Evolutionary conservation across 140 eudicot genomes (phyloP).

Genomic region (Cichorium intybus): DNA sequence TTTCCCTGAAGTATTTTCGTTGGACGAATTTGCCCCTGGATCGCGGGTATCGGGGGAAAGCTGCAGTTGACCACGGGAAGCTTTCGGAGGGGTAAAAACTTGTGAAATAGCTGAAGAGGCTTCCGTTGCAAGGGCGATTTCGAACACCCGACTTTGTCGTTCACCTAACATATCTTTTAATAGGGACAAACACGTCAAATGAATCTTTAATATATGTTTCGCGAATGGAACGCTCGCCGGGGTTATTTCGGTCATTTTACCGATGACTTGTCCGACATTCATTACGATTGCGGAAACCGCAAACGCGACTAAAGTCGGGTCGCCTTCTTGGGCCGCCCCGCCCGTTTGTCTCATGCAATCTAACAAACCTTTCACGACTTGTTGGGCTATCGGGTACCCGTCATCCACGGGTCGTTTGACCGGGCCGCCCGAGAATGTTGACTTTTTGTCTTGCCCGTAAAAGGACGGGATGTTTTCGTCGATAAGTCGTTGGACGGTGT

Average conservation of each 20-base stretch:
- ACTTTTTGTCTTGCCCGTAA: conserved; percentile 79
- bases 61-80: conserved; percentile 79
- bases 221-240: conserved; percentile 37
- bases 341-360: conserved; percentile 99
- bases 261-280: conserved; percentile 69
- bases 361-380: conserved; percentile 68
- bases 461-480: conserved; percentile 67
- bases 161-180: conserved; percentile 98
- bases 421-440: conserved; percentile 38
- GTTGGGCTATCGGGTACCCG: conserved; percentile 62
- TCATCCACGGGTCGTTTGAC: conserved; percentile 61
- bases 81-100: conserved; percentile 70
- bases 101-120: conserved; percentile 78
- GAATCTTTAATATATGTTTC: conserved; percentile 62
- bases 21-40: conserved; percentile 37
- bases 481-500: conserved; percentile 61
- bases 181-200: conserved; percentile 59
- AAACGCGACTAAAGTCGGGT: conserved; percentile 88
- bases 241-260: conserved; percentile 71
- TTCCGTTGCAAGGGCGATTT: conserved; percentile 95
- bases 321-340: conserved; percentile 99
- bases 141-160: conserved; percentile 96
- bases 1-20: conserved; percentile 50
- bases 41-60: conserved; percentile 75
- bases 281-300: conserved; percentile 85